These are phyloP conservation scores for Chlamydomonas eustigma DNA, from an alignment of 139 green algal species.

Conservation along the genomic window DNA sequence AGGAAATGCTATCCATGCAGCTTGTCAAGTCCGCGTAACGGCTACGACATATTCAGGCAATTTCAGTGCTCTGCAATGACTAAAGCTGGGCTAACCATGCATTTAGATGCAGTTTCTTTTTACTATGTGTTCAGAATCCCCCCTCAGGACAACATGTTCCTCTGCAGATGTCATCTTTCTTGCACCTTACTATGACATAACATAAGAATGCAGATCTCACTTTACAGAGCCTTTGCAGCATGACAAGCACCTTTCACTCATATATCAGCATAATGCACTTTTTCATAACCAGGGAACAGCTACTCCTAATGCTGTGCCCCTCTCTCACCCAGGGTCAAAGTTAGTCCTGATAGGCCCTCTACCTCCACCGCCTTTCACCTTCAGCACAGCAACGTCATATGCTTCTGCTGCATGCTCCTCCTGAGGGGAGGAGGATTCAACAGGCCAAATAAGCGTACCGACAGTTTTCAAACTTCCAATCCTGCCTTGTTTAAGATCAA, in stretches of 20 bases:
- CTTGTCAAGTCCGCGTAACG: constrained; percentile 71
- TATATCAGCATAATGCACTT: too few relatives aligned
- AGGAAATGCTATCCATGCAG: constrained; percentile 67
- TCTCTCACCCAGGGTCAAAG: constrained; percentile 13
- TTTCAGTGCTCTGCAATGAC: too few relatives aligned
- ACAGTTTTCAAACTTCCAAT: too few relatives aligned
- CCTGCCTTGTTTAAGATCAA: too few relatives aligned
- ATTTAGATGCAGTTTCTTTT: too few relatives aligned
- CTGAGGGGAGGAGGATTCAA: constrained; percentile 14
- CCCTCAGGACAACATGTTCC: too few relatives aligned
- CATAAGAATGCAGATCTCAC: neutral
- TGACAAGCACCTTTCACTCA: too few relatives aligned
- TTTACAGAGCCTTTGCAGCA: neutral
- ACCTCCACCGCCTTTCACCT: constrained; percentile 54
- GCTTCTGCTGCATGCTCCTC: constrained; percentile 89
- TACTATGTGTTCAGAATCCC: too few relatives aligned
- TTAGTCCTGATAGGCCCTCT: constrained; percentile 60
- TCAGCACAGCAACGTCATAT: constrained; percentile 85
- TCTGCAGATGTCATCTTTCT: neutral
- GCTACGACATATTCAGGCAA: neutral
- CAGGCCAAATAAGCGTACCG: too few relatives aligned
- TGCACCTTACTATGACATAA: neutral
- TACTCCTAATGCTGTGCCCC: too few relatives aligned
- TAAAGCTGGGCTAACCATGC: too few relatives aligned
- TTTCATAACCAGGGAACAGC: too few relatives aligned